phyloP scores from a whole-genome alignment of 768 basidiomycete genomes.

The Psilocybe tampanensis region DNA sequence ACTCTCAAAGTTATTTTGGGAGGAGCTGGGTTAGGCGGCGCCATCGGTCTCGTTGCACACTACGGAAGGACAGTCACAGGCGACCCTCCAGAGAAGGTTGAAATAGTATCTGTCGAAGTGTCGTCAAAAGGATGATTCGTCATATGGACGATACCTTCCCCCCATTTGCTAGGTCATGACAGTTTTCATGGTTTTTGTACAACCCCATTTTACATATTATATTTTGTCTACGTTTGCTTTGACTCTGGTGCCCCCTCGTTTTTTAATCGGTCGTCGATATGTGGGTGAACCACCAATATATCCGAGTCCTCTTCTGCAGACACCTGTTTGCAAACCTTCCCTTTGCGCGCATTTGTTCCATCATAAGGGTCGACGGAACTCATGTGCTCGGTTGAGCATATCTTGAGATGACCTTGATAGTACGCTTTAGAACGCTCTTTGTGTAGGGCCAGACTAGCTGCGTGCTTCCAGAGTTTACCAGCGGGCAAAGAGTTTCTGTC shows the following conservation, averaged over 20 bases:
- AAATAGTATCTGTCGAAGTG: conserved; percentile 25
- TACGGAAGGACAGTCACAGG: conserved; percentile 55
- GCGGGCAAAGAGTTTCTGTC: conserved; percentile 14
- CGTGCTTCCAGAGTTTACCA: conserved; percentile 51
- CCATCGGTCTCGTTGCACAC: conserved; percentile 60
- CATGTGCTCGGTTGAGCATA: conserved; percentile 76
- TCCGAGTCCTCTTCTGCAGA: conserved; percentile 40
- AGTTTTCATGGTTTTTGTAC: not conserved
- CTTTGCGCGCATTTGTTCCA: conserved; percentile 48
- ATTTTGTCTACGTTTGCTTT: not conserved
- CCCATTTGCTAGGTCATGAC: not conserved
- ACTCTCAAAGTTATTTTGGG: conserved; percentile 61
- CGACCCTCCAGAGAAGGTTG: conserved; percentile 45
- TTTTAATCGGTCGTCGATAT: conserved; percentile 67
- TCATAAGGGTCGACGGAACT: conserved; percentile 74
- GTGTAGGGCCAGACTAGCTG: conserved; percentile 39
- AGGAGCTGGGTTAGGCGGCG: conserved; percentile 69
- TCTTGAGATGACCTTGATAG: conserved; percentile 59
- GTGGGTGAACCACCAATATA: conserved; percentile 60
- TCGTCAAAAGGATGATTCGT: conserved; percentile 5
- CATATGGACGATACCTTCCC: too few relatives aligned
- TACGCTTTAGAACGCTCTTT: conserved; percentile 52
- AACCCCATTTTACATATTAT: not conserved
- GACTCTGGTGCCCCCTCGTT: conserved; percentile 40
- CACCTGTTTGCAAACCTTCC: conserved; percentile 23